Percentiles rank a stretch among this genome's conserved stretches.
phyloP scores from a whole-genome alignment of 148 eudicot genomes.

The Vaccinium corymbosum region DNA sequence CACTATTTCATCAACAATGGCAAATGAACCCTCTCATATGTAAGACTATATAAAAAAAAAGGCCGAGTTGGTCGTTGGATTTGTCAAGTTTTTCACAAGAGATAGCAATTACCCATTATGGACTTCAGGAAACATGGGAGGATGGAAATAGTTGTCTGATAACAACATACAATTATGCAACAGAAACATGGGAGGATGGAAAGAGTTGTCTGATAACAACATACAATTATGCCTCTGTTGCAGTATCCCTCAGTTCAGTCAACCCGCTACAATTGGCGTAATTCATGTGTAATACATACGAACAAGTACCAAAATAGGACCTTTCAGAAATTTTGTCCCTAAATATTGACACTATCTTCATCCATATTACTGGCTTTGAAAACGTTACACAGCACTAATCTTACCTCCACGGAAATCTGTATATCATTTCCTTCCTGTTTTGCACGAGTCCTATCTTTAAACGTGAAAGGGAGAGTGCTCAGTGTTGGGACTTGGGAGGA shows the following conservation, averaged over 20 bases:
- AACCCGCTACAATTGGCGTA: not conserved
- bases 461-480: not conserved
- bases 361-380: not conserved
- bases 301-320: not conserved
- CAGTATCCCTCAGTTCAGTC: slow-evolving; percentile 4
- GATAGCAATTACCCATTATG: not conserved
- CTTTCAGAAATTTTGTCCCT: not conserved
- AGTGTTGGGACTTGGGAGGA: not conserved
- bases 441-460: not conserved
- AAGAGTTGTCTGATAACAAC: not conserved
- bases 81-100: not conserved
- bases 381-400: not conserved
- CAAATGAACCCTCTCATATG: not conserved
- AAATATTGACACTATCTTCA: not conserved
- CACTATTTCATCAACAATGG: not conserved
- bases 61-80: not conserved
- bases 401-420: not conserved
- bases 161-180: not conserved
- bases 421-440: not conserved
- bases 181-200: slow-evolving; percentile 1
- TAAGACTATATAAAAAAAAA: not conserved
- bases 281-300: not conserved
- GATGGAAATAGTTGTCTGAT: not conserved
- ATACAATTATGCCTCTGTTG: not conserved
- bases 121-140: not conserved